phyloP scores from a whole-genome alignment of 768 basidiomycete genomes.

The Boletellus ananiceps region DNA sequence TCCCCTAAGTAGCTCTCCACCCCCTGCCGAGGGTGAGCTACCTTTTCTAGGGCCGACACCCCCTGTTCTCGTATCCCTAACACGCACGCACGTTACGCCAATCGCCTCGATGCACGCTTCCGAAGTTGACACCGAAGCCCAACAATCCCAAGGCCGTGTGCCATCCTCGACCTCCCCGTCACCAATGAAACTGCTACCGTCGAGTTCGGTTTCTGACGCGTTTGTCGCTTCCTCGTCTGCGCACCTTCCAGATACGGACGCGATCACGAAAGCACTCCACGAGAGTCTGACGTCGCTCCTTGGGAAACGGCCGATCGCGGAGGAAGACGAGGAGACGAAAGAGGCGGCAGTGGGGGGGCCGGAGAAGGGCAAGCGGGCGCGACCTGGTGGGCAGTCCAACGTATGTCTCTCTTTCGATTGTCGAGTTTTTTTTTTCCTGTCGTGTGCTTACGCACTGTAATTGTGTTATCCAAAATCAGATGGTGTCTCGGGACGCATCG shows the following conservation, averaged over 20 bases:
- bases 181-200: slow-evolving; percentile 44
- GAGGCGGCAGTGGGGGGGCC: slow-evolving; percentile 1
- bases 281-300: slow-evolving; percentile 66
- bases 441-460: background rate
- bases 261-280: slow-evolving; percentile 55
- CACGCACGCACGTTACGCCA: background rate
- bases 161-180: slow-evolving; percentile 57
- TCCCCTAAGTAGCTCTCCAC: slow-evolving; percentile 30
- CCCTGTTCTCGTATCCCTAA: background rate
- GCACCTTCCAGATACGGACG: slow-evolving; percentile 40
- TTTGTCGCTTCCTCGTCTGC: slow-evolving; percentile 20
- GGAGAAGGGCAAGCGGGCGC: slow-evolving; percentile 33
- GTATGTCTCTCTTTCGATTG: slow-evolving; percentile 18
- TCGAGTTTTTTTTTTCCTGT: background rate
- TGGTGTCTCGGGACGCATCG: slow-evolving; percentile 37
- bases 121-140: slow-evolving; percentile 27
- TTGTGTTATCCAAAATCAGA: background rate
- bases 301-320: slow-evolving; percentile 57
- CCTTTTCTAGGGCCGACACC: slow-evolving; percentile 1
- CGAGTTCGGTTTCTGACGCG: slow-evolving; percentile 13
- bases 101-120: slow-evolving; percentile 12
- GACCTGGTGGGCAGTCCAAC: slow-evolving; percentile 36
- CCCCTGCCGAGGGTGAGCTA: background rate
- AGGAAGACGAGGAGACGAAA: slow-evolving; percentile 32
- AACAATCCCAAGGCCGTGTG: slow-evolving; percentile 32